Base-by-base conservation (phyloP, 78 protist species). In the Dictyostelium firmibasis region DNA sequence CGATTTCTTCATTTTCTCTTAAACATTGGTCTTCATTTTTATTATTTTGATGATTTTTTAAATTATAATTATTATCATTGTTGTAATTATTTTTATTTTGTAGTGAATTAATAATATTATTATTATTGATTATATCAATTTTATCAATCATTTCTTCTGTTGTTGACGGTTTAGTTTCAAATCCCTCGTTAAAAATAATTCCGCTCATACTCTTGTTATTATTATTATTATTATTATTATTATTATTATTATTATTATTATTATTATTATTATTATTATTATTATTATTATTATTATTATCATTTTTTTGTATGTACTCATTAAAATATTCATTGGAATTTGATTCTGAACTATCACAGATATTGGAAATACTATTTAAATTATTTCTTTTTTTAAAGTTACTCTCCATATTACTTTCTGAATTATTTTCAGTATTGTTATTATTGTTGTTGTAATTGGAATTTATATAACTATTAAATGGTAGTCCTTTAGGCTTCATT, bases 361-460 rank as follows among this genome's bases (percentile, higher is more conserved):
- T 70, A 70, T 70, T 70, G 29, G 77, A 70, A 70, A 70, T 70
- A 70, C 77, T 70, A 70, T 70, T 70, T 64, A 64, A 64, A 64
- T 64, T 64, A 64, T 25, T 64, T 25, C 74, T 64, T 64, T 25
- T 20, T 9, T 64, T 64, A 50, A 50, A 50, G 16, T 50, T 50
- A 16, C 62, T 10, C n/a, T 8, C 74, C 11, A 25, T 33, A 1
- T 25, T 27, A n/a, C 31, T 25, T 64, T 64, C 74, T 64, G n/a
- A 62, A n/a, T 64, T 64, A 11, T 64, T 64, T 1, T 64, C 31
- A 33, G 33, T 62, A 50, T 50, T 50, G 16, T 50, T 50, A 47
- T 47, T 47, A 13, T 11, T 47, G 16, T 47, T 47, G n/a, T 50
- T 50, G n/a, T 50, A 50, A 50, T 50, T 50, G 13, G 62, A 50